Conservation (phyloP, 352 stramenopile genomes). For the Globisporangium solare region DNA sequence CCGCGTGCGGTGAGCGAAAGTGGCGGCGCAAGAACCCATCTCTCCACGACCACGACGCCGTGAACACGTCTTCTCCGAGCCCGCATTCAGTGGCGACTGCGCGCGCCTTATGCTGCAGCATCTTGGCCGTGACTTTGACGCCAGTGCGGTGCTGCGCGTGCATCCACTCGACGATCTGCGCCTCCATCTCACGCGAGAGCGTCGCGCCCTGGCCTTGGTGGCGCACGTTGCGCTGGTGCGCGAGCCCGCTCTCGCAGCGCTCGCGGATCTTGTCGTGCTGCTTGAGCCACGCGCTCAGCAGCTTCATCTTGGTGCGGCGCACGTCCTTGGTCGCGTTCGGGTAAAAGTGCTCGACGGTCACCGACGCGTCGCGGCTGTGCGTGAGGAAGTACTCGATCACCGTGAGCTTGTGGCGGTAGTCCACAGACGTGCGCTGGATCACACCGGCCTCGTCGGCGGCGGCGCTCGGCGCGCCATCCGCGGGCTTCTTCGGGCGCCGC, state of each 20-base stretch:
- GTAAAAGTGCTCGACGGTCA: conserved; percentile 12
- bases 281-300: conserved; percentile 9
- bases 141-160: conserved; percentile 6
- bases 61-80: conserved; percentile 7
- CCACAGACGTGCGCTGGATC: conserved; percentile 5
- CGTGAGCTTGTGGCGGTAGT: conserved; percentile 12
- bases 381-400: conserved; percentile 9
- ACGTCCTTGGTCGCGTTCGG: conserved; percentile 4
- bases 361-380: conserved; percentile 4
- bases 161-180: conserved; percentile 14
- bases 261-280: conserved; percentile 9
- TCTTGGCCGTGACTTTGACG: conserved; percentile 10
- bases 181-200: conserved; percentile 6
- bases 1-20: conserved; percentile 3
- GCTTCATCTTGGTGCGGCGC: conserved; percentile 10
- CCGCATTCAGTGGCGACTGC: conserved; percentile 2
- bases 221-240: conserved; percentile 7
- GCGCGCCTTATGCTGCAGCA: conserved; percentile 7
- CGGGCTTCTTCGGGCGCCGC: background rate
- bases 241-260: conserved; percentile 4
- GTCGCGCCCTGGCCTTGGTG: conserved; percentile 6
- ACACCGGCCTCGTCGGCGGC: too few species aligned
- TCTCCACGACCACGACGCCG: conserved; percentile 10
- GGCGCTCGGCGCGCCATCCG: background rate
- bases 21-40: conserved; percentile 2